These are phyloP conservation scores for Corylus americana DNA, from an alignment of 306 rosid genomes.

Conservation along the genomic window DNA sequence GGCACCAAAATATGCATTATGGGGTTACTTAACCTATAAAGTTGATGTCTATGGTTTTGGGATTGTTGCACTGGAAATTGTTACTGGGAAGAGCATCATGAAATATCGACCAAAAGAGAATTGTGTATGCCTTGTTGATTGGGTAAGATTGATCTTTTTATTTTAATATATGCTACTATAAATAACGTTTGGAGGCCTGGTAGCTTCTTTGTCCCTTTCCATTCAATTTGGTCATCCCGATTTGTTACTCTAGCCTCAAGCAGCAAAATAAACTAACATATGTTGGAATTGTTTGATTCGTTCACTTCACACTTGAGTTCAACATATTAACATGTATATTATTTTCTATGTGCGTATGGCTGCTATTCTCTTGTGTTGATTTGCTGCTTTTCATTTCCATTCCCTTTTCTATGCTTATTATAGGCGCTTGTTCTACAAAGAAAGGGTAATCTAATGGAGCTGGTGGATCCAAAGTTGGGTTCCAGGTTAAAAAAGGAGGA, in stretches of 20 bases:
- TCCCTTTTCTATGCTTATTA: background rate
- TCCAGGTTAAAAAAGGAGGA: constrained; percentile 43
- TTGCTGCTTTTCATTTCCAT: too few species aligned
- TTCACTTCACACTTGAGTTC: too few species aligned
- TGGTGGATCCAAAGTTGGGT: constrained; percentile 56
- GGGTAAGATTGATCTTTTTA: constrained; percentile 33
- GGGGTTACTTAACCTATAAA: constrained; percentile 59
- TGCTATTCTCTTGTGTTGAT: too few species aligned
- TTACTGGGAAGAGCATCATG: constrained; percentile 51
- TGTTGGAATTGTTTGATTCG: too few species aligned
- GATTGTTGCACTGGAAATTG: constrained; percentile 53
- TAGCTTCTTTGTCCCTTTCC: constrained; percentile 4
- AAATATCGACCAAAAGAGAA: constrained; percentile 45
- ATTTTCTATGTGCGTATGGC: too few species aligned
- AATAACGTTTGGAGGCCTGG: background rate
- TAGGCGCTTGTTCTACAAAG: constrained; percentile 33
- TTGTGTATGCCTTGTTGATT: constrained; percentile 62
- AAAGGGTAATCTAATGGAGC: constrained; percentile 35
- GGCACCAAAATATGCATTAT: constrained; percentile 78
- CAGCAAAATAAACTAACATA: too few species aligned
- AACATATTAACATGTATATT: background rate
- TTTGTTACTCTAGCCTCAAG: too few species aligned
- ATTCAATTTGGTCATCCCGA: background rate
- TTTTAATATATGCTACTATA: background rate
- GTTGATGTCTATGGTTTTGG: constrained; percentile 72